Percentiles rank a stretch among this genome's conserved stretches.
These are phyloP conservation scores for Auriscalpium orientale DNA, from an alignment of 768 basidiomycete species.

Conservation along the genomic window DNA sequence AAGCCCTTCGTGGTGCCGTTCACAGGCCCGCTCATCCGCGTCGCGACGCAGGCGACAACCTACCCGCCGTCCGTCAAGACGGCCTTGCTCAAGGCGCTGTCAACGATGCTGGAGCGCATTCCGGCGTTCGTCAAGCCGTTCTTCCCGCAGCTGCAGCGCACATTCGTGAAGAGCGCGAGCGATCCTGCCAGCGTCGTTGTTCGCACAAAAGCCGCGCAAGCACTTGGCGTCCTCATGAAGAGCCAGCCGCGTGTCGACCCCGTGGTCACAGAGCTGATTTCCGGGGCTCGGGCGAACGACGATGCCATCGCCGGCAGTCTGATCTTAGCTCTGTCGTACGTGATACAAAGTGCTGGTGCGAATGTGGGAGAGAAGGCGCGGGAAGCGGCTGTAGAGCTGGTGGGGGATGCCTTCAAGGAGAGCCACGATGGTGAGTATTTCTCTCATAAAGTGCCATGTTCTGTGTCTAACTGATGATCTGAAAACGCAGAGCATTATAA, in stretches of 20 bases:
- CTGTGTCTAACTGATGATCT: too few species aligned
- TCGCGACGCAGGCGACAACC: slow-evolving; percentile 82
- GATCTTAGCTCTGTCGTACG: slow-evolving; percentile 67
- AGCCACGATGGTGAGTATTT: slow-evolving; percentile 48
- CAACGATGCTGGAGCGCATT: slow-evolving; percentile 77
- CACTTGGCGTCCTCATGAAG: slow-evolving; percentile 84
- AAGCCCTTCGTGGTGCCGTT: slow-evolving; percentile 95
- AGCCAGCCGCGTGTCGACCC: slow-evolving; percentile 89
- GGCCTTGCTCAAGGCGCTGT: slow-evolving; percentile 81
- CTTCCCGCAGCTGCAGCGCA: slow-evolving; percentile 96
- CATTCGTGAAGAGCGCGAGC: slow-evolving; percentile 88
- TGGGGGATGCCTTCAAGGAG: slow-evolving; percentile 73
- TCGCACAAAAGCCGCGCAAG: slow-evolving; percentile 73
- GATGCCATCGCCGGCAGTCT: slow-evolving; percentile 68
- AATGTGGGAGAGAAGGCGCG: slow-evolving; percentile 74
- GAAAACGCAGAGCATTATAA: slow-evolving; percentile 54
- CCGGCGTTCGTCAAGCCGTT: slow-evolving; percentile 92
- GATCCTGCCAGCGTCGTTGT: slow-evolving; percentile 75
- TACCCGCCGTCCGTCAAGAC: slow-evolving; percentile 92
- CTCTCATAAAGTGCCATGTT: not conserved
- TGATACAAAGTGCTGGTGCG: slow-evolving; percentile 58
- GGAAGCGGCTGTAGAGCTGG: slow-evolving; percentile 66
- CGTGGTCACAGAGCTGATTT: slow-evolving; percentile 82
- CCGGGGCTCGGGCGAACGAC: slow-evolving; percentile 54
- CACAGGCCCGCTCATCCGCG: slow-evolving; percentile 92